Conservation (phyloP, 148 eudicot species). For the Rhododendron ferrugineum region DNA sequence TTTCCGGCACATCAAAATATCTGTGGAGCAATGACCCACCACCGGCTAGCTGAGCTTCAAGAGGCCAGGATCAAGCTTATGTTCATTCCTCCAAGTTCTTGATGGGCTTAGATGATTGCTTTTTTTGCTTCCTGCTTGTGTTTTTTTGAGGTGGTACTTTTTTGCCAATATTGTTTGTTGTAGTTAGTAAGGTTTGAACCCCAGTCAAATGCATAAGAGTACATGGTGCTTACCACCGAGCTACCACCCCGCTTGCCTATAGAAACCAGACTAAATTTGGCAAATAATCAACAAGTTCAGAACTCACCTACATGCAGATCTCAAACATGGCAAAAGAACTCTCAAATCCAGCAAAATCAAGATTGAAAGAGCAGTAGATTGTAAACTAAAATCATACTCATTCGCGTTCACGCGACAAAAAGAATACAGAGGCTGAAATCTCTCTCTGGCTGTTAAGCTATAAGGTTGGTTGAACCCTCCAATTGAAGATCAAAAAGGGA, state of each 20-base stretch:
- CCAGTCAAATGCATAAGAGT: background rate
- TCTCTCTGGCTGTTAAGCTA: background rate
- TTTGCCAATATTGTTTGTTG: background rate
- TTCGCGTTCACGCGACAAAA: background rate
- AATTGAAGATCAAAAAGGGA: background rate
- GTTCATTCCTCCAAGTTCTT: background rate
- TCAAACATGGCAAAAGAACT: background rate
- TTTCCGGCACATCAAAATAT: background rate
- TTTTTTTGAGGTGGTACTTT: background rate
- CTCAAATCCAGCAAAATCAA: background rate
- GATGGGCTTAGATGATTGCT: background rate
- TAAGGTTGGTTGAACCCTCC: background rate
- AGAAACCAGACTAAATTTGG: background rate
- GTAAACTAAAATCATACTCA: background rate
- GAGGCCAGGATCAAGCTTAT: background rate
- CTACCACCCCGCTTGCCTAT: background rate
- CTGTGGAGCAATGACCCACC: background rate
- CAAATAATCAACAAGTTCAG: background rate
- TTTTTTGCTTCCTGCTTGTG: too few relatives aligned
- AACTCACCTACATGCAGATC: background rate
- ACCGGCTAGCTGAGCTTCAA: background rate
- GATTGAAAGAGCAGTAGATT: background rate
- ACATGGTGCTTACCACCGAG: background rate
- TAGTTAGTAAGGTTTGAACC: background rate
- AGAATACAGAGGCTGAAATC: background rate